Evolutionary conservation across 495 filamentous ascomycete genomes (phyloP), one percentile per base, ranked within the genome.

Genomic region (Talaromyces nanjingensis): DNA sequence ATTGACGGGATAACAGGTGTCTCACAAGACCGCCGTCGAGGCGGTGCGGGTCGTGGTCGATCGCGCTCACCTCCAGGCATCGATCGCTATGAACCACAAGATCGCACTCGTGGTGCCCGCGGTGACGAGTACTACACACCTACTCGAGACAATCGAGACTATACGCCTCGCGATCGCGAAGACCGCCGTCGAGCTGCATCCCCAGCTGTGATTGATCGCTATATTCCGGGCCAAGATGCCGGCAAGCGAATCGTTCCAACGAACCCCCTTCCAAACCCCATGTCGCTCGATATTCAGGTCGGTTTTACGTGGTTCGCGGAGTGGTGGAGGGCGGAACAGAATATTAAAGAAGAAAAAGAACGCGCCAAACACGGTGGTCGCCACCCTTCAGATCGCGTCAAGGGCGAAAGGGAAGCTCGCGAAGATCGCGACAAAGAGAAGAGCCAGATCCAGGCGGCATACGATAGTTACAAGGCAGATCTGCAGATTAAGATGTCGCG

Each of bases 241-340:
- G 78, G 77, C 31, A 81, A 81, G 18, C 83, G 88, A 14, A 75
- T 79, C 9, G 74, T 88, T n/a, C 76, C 83, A 7, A 76, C 77
- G 3, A 96, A 96, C 68, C 91, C 89, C 3, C 73, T 97, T 37
- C 81, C 86, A 16, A 91, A 98, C 67, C 94, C 94, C 6, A 79
- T 92, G 60, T 89, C 84, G 58, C 81, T 98, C 9, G 89, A 96
- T 14, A 96, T 89, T 66, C 93, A 97, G 72, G 94, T 97, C 57
- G 93, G 94, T 0, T 98, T 98, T 77, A 96, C 89, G 25, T 98
- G 88, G 75, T 99, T 96, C 71, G 90, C 91, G 6, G 96, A 98
- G 74, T 99, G 94, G 94, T 97, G 93, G 92, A 81, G 92, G 63
- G 76, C 83, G 9, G 92, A 96, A 68, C 89, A 96, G 71, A 81